Conservation (phyloP, 257 asterid genomes). For the Oldenlandia corymbosa region DNA sequence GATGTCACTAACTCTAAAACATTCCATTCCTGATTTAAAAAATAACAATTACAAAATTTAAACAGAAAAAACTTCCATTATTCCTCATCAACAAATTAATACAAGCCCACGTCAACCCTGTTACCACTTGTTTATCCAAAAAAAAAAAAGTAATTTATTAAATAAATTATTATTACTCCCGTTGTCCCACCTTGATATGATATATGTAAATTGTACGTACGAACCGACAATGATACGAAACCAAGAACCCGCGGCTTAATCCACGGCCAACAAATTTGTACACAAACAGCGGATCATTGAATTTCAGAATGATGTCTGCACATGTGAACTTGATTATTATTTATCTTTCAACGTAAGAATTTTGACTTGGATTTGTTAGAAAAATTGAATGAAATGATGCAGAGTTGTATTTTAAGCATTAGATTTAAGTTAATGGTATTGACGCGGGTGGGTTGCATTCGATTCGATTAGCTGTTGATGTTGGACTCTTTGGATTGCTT, state of each 20-base stretch:
- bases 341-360: neutral
- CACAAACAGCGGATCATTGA: neutral
- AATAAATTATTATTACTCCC: neutral
- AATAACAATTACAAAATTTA: no score
- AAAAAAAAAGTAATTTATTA: no score
- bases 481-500: constrained; percentile 11
- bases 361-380: no score
- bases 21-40: neutral
- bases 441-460: neutral
- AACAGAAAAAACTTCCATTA: no score
- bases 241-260: neutral
- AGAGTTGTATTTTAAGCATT: no score
- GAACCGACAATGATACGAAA: neutral
- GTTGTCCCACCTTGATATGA: neutral
- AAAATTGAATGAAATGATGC: no score
- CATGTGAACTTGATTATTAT: neutral
- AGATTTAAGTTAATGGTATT: no score
- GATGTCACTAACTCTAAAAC: constrained; percentile 3
- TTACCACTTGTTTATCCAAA: no score
- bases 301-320: constrained; percentile 1
- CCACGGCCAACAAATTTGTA: neutral
- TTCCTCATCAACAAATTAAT: no score
- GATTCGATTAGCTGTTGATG: neutral
- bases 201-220: no score
- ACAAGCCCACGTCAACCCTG: no score